Percentiles rank a stretch among this genome's conserved stretches.
phyloP scores from a whole-genome alignment of 1,284 basidiomycete genomes.

The Ceratobasidium papillatum region DNA sequence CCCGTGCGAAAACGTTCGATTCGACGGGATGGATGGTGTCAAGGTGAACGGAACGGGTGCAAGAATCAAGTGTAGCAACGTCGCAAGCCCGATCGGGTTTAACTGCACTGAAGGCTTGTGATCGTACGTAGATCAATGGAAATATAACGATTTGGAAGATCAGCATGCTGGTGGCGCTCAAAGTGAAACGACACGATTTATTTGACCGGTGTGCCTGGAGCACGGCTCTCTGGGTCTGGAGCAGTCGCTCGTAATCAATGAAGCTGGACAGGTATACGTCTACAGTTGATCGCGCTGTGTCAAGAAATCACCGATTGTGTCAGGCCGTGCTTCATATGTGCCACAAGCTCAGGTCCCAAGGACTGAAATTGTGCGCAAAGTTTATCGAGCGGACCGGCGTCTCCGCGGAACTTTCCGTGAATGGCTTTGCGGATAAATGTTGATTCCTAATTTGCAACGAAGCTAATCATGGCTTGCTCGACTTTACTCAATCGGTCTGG shows the following conservation, averaged over 20 bases:
- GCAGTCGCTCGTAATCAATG: no score
- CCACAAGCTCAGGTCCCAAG: no score
- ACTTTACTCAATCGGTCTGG: neutral
- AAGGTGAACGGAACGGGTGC: slow-evolving; percentile 44
- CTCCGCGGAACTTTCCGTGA: neutral
- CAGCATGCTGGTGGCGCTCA: neutral
- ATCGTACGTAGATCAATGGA: neutral
- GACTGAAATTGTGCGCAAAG: no score
- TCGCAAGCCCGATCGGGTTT: slow-evolving; percentile 49
- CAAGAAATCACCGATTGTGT: no score
- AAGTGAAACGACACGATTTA: no score
- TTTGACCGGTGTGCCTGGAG: no score
- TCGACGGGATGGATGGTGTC: slow-evolving; percentile 48
- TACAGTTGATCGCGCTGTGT: no score
- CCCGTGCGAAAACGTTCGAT: slow-evolving; percentile 49
- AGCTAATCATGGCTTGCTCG: neutral
- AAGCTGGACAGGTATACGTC: no score
- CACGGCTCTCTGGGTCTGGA: no score
- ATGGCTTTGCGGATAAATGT: neutral
- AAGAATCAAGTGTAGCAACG: slow-evolving; percentile 48
- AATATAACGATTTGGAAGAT: no score
- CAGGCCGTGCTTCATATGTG: no score
- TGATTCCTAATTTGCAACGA: neutral
- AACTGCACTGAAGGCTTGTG: slow-evolving; percentile 46
- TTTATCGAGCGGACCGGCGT: no score